Base-by-base conservation (phyloP, 2,329 filamentous ascomycete genomes). In the Ophiocordyceps camponoti-leonardi region DNA sequence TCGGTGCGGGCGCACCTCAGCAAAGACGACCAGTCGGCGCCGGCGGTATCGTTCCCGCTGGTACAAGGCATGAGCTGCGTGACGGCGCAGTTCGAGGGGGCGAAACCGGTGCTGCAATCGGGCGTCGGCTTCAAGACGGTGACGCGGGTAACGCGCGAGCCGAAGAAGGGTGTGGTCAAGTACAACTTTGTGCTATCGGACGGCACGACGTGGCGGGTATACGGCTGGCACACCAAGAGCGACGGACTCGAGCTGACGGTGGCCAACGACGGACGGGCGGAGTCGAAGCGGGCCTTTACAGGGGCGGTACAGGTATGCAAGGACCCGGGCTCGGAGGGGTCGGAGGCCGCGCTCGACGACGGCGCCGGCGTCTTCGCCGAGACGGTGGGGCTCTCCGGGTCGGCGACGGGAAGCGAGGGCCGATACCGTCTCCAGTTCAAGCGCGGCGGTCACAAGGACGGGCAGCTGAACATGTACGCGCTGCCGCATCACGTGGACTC, bases 51-150 rank as follows among this genome's bases (percentile, higher is more conserved):
- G 0, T 86, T 94, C 51, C 87, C 88, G 0, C 58, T 95, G 8
- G 78, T 94, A 0, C 90, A 96, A 57, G 92, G 92, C 12, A 92
- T 93, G 78, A 81, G 77, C 0, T 94, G 87, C 54, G 69, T 94
- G 18, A 95, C 88, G 5, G 88, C 72, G 0, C 61, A 83, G 18
- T 96, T 88, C 61, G 71, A 69, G 45, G 77, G 78, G 28, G 70
- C 77, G 0, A 79, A 77, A 8, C 90, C 90, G 0, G 57, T 80
- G 4, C 71, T 96, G 41, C 79, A 88, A 53, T 82, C 80, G 20
- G 79, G 77, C 1, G 73, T 92, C 2, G 82, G 81, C 49, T 93
- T 90, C 67, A 71, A 72, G 47, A 77, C 72, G 18, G 67, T 95
- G 43, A 78, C 73, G 33, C 71, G 69, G 33, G 62, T 73, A 2